Base-by-base conservation (phyloP, 768 basidiomycete species). In the Lactarius hengduanensis region DNA sequence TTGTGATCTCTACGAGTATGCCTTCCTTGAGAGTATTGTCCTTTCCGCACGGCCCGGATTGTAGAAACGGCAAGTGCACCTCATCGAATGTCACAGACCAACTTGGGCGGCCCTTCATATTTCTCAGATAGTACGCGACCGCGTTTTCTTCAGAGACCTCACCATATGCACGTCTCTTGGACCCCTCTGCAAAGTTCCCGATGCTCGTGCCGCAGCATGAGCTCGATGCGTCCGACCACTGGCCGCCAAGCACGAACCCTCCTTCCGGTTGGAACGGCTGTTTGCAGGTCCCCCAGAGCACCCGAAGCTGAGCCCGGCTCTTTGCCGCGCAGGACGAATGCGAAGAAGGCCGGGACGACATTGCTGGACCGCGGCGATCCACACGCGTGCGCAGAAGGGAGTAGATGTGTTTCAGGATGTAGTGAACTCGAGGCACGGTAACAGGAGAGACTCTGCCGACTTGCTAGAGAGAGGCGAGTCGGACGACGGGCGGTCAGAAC, bases 381-480 rank as follows among this genome's bases (percentile, higher is more conserved):
- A 87, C 72, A 69, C 43, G 89, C 79, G 0, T 84, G 84, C 72
- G 86, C 83, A 10, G 75, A 73, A 4, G 88, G 88, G 10, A 86
- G 78, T 45, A 88, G 76, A 40, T 70, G 61, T 36, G 81, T 78
- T 43, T 78, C 72, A 2, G 82, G 81, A 73, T 78, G 83, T 62
- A 88, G 75, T 73, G 76, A 90, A 85, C 72, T 90, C 87, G 61
- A 89, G 77, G 63, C 32, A 32, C 32, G 5, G 32, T 7, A 89
- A 83, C 43, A 88, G 77, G 56, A 84, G 82, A 4, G 87, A 89
- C 72, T 90, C 88, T 9, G 85, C 79, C 70, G 90, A 71, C 73
- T 89, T 89, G 58, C 76, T 70, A 10, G 86, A 86, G 41, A 85
- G 84, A 0, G 83, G 80, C 32, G 32, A 9, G 32, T 34, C 32